Conservation (phyloP, 2,329 filamentous ascomycete genomes). For the Aspergillus amoenus region DNA sequence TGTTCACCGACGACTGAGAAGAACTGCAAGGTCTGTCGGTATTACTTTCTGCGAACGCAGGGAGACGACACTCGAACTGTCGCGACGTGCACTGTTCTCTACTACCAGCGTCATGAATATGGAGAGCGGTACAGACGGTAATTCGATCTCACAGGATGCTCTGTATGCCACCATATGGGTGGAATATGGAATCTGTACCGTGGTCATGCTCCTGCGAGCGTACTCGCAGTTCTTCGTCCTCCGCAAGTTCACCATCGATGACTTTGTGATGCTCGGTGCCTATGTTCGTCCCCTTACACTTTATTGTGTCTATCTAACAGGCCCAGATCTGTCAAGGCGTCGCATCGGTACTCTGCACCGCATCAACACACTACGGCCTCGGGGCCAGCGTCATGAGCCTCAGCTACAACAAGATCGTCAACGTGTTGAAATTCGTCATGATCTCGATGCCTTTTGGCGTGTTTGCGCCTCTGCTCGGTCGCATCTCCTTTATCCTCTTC, state of each 20-base stretch:
- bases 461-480: background rate
- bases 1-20: too few species aligned
- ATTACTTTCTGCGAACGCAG: too few species aligned
- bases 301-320: background rate
- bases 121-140: background rate
- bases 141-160: background rate
- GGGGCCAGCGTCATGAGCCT: background rate
- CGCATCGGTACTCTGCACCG: background rate
- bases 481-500: conserved; percentile 7
- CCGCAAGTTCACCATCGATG: background rate
- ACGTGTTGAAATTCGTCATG: conserved; percentile 4
- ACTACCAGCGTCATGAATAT: background rate
- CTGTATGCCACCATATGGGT: conserved; percentile 7
- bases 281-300: background rate
- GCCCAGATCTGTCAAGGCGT: conserved; percentile 1
- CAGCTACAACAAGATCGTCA: background rate
- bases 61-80: background rate
- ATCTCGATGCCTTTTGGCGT: background rate
- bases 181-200: conserved; percentile 1
- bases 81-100: too few species aligned
- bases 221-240: conserved; percentile 2
- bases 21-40: too few species aligned
- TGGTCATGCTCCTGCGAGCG: conserved; percentile 2
- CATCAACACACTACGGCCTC: background rate
- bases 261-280: conserved; percentile 5